phyloP scores from a whole-genome alignment of 2,329 filamentous ascomycete genomes.

The Xylariaceae sp. region DNA sequence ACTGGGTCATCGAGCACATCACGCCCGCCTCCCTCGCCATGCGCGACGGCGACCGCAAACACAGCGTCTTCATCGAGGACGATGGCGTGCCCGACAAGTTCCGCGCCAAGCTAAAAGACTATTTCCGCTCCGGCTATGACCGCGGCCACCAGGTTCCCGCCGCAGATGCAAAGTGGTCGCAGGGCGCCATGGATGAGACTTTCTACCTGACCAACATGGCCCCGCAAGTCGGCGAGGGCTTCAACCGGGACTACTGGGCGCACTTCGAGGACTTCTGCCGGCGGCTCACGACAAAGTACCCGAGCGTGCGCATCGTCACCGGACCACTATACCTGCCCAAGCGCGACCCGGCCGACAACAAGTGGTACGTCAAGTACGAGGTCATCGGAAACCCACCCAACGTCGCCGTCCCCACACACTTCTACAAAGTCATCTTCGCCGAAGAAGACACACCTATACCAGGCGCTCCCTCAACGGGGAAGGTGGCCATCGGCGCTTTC shows the following conservation, averaged over 20 bases:
- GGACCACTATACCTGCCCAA: constrained; percentile 90
- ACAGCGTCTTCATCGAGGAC: constrained; percentile 83
- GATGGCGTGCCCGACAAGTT: constrained; percentile 75
- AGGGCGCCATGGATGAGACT: constrained; percentile 90
- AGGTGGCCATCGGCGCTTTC: constrained; percentile 88
- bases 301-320: constrained; percentile 85
- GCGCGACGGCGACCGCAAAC: constrained; percentile 75
- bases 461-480: constrained; percentile 34
- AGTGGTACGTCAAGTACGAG: constrained; percentile 95
- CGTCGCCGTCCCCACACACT: constrained; percentile 94
- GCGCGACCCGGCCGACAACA: constrained; percentile 75
- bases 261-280: constrained; percentile 98
- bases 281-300: constrained; percentile 73
- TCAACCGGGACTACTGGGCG: constrained; percentile 99
- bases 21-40: constrained; percentile 76
- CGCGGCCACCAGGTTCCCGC: constrained; percentile 95
- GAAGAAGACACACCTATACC: constrained; percentile 63
- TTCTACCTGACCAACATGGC: constrained; percentile 96
- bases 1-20: constrained; percentile 96
- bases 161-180: constrained; percentile 93
- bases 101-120: constrained; percentile 86
- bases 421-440: constrained; percentile 98
- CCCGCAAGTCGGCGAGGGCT: constrained; percentile 94
- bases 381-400: constrained; percentile 91
- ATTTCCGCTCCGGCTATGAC: constrained; percentile 92